phyloP scores from a whole-genome alignment of 2,329 filamentous ascomycete genomes.

The Aspergillus persii region DNA sequence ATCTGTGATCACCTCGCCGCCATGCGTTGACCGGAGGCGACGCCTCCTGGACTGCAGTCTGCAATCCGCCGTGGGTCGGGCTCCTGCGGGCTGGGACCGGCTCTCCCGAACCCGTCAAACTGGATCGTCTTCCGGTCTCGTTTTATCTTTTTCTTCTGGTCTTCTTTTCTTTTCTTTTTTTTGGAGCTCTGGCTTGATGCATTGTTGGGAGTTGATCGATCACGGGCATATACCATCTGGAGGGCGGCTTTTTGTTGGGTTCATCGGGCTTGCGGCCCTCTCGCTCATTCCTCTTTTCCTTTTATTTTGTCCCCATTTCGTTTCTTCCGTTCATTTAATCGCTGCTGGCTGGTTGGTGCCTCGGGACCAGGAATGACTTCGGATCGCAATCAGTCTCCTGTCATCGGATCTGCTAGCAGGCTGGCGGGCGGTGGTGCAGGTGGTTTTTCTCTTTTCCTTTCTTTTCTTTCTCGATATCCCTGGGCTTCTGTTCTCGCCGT shows the following conservation, averaged over 20 bases:
- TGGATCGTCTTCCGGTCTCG: neutral
- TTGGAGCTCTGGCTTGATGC: slow-evolving; percentile 24
- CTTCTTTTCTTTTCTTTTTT: slow-evolving; percentile 11
- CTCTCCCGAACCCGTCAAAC: neutral
- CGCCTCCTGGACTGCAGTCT: slow-evolving; percentile 2
- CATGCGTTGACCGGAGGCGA: neutral
- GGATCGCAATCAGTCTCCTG: neutral
- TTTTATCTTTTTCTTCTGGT: slow-evolving; percentile 5
- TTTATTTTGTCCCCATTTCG: slow-evolving; percentile 1
- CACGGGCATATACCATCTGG: slow-evolving; percentile 21
- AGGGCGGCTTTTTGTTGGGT: slow-evolving; percentile 21
- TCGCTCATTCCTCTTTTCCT: slow-evolving; percentile 8
- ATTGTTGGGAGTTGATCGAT: slow-evolving; percentile 32
- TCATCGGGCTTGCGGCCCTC: slow-evolving; percentile 12
- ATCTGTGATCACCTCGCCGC: slow-evolving; percentile 14
- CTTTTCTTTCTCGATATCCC: slow-evolving; percentile 1
- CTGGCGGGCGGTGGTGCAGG: slow-evolving; percentile 4
- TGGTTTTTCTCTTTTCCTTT: slow-evolving; percentile 1
- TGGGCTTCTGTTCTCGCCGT: neutral
- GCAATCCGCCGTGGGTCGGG: slow-evolving; percentile 7
- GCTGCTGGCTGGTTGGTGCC: neutral
- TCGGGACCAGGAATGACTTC: neutral
- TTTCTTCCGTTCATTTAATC: neutral
- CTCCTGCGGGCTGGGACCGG: slow-evolving; percentile 20
- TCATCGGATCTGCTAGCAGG: slow-evolving; percentile 8